Percentiles rank a stretch among this genome's conserved stretches.
phyloP scores from a whole-genome alignment of 495 filamentous ascomycete genomes.

The Hyaloscypha bicolor region DNA sequence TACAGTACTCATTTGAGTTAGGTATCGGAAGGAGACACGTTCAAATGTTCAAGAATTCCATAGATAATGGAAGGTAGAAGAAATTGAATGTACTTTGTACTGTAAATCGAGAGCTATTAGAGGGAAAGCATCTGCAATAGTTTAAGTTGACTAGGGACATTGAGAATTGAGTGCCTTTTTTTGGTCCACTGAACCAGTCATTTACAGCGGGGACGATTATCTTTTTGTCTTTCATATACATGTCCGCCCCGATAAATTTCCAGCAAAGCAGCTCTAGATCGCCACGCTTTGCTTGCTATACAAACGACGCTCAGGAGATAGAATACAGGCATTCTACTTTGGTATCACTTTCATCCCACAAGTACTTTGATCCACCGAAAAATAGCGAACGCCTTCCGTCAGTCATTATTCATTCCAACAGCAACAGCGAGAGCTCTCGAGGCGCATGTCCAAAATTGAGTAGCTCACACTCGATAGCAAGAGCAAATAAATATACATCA shows the following conservation, averaged over 20 bases:
- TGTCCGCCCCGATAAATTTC: neutral
- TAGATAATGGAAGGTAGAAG: no score
- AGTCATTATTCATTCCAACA: slow-evolving; percentile 12
- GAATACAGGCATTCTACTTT: slow-evolving; percentile 1
- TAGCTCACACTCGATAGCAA: neutral
- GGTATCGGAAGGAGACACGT: no score
- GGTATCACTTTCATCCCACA: slow-evolving; percentile 5
- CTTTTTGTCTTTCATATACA: neutral
- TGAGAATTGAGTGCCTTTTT: no score
- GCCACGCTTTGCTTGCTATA: slow-evolving; percentile 14
- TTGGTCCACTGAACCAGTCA: no score
- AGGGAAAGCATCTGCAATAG: no score
- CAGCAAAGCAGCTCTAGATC: slow-evolving; percentile 15
- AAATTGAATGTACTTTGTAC: no score
- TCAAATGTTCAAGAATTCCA: no score
- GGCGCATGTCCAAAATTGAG: slow-evolving; percentile 1
- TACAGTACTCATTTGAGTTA: no score
- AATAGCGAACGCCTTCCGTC: slow-evolving; percentile 10
- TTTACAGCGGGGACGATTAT: neutral
- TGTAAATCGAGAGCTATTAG: no score
- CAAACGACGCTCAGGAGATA: slow-evolving; percentile 5
- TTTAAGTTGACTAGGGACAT: no score
- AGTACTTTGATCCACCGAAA: neutral
- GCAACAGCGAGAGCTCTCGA: neutral
- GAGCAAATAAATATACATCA: slow-evolving; percentile 24